Evolutionary conservation across 2,329 filamentous ascomycete species (phyloP), one percentile per base, ranked within the genome.

Genomic region (Calonectria henricotiae): DNA sequence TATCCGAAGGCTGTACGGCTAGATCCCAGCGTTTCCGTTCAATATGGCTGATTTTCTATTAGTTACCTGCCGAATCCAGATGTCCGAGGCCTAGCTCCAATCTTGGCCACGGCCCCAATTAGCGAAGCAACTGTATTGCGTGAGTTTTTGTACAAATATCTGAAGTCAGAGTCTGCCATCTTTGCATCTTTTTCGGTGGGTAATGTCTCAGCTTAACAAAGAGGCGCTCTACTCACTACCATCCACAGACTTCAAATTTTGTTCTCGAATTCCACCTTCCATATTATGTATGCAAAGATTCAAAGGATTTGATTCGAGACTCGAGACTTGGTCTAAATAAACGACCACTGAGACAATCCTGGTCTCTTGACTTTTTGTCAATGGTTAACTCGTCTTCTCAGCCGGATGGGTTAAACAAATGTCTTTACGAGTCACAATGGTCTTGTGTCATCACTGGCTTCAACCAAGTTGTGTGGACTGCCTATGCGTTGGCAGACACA

Each of bases 201-300:
- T 23, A 4, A 2, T 20, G 2, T 17, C 7, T 7, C 5, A 23
- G 8, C 4, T 54, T 20, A 1, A 5, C 11, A 2, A 23, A 13
- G 3, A 13, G 9, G 20, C 8, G n/a, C 4, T 4, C 17, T 13
- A 25, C 11, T 55, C 1, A 51, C 5, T 1, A 5, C 0, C 3
- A n/a, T 8, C 3, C 2, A 25, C 13, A 37, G 30, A 1, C 11
- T 25, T 8, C n/a, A 39, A 15, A 39, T 4, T 58, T 58, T 11
- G 35, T 27, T 39, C 51, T 58, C 2, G 51, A 58, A 11, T 58
- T 58, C 2, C 51, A 58, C 8, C 20, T 58, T 7, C 51, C 51
- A 39, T 58, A 39, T 8, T 58, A 25, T 5, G 23, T 58, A 17
- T 39, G 32, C n/a, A 58, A 39, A 15, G 13, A 27, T 1, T 58